A percentile compares a stretch with the other conserved stretches of the same genome.
phyloP scores from a whole-genome alignment of 495 filamentous ascomycete genomes.

The Glarea lozoyensis region DNA sequence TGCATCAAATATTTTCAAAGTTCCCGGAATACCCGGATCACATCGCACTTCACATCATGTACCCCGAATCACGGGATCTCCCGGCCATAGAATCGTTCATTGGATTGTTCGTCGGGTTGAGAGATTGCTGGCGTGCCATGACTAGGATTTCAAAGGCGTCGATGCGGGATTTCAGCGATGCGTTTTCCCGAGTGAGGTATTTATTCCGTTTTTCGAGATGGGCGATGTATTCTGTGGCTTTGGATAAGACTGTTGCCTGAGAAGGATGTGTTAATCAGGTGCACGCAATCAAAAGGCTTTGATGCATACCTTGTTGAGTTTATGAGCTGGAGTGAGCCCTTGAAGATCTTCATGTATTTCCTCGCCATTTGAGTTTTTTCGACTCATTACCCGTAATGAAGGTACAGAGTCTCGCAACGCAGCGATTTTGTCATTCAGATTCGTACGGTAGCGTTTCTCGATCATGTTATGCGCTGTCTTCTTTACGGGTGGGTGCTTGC shows the following conservation, averaged over 20 bases:
- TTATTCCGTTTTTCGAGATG: slow-evolving; percentile 87
- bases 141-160: slow-evolving; percentile 60
- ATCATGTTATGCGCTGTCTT: slow-evolving; percentile 98
- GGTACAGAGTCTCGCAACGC: slow-evolving; percentile 85
- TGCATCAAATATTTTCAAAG: too few relatives aligned
- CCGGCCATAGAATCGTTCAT: too few relatives aligned
- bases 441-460: slow-evolving; percentile 91
- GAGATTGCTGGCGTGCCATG: slow-evolving; percentile 24
- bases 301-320: slow-evolving; percentile 79
- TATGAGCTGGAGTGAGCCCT: slow-evolving; percentile 71
- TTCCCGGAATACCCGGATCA: too few relatives aligned
- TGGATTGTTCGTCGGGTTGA: too few relatives aligned
- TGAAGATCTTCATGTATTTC: slow-evolving; percentile 70
- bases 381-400: slow-evolving; percentile 65
- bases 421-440: slow-evolving; percentile 94
- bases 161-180: slow-evolving; percentile 57
- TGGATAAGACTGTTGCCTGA: slow-evolving; percentile 79
- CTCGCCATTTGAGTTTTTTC: slow-evolving; percentile 57
- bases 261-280: too few relatives aligned
- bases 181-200: slow-evolving; percentile 70
- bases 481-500: slow-evolving; percentile 62
- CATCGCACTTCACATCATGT: too few relatives aligned
- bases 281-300: not conserved
- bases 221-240: slow-evolving; percentile 92
- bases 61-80: too few relatives aligned